Evolutionary conservation across 345 rosid genomes (phyloP), one percentile per base, ranked within the genome.

Genomic region (Theobroma cacao): DNA sequence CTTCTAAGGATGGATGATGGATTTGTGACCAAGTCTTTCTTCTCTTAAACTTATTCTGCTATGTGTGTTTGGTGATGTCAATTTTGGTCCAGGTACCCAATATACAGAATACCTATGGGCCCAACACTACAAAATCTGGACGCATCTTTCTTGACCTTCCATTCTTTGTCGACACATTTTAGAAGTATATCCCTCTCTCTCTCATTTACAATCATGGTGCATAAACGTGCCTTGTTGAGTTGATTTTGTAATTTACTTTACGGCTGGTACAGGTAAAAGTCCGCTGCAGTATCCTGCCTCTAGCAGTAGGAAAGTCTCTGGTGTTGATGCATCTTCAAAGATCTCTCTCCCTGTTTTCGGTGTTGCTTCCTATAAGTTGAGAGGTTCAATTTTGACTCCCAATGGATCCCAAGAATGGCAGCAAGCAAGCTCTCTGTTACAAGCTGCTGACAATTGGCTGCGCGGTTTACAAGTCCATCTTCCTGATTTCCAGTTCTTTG

Each of bases 21-120:
- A 36, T 66, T 40, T 17, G 59, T 61, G 55, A 28, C 72, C 50
- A 38, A 75, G 59, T 74, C 55, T 76, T 18, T 52, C 33, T 22
- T 79, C n/a, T 7, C 24, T 58, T 76, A 31, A 20, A 58, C 41
- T 61, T 55, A 48, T 62, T 53, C 26, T 69, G 61, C 18, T 43
- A 56, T 71, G 40, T 71, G 59, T 78, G 18, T 78, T 15, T 72
- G 30, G 62, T 72, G 34, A 52, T n/a, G 14, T 50, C 52, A 55
- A 75, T 55, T 80, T 67, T 74, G 78, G 38, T 83, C 30, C 84
- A 93, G 98, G 98, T 92, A 92, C 75, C 98, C 97, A 38, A 94
- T 91, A 67, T 94, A 94, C 79, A 88, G 98, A 81, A 94, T 92
- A 88, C 98, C 93, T 31, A 77, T 83, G 26, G 98, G 98, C 33